Conservation (phyloP, 2,329 filamentous ascomycete genomes). For the Chaetomiaceae sp. region DNA sequence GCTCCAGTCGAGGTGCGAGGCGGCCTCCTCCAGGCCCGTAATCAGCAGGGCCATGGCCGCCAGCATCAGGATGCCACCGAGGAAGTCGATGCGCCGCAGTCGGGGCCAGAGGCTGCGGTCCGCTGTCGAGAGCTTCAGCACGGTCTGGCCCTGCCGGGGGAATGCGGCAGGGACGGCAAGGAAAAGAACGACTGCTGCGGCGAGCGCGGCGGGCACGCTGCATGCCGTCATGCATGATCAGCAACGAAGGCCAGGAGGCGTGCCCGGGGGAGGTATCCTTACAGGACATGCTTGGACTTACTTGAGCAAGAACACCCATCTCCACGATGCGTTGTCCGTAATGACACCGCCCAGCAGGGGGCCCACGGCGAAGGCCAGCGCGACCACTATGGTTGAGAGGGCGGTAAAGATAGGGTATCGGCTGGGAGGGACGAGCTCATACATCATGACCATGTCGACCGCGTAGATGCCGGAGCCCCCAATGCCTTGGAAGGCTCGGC, state of each 20-base stretch:
- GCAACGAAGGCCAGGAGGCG: too few species aligned
- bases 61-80: not conserved
- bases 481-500: constrained; percentile 38
- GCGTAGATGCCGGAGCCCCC: constrained; percentile 43
- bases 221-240: not conserved
- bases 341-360: constrained; percentile 41
- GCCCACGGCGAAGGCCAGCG: constrained; percentile 36
- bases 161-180: not conserved
- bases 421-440: constrained; percentile 31
- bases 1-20: not conserved
- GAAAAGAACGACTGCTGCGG: not conserved
- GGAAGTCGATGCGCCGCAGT: not conserved
- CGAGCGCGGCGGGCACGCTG: not conserved
- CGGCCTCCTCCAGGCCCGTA: not conserved
- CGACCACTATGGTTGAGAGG: constrained; percentile 34
- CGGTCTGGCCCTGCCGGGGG: not conserved
- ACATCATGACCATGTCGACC: constrained; percentile 33
- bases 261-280: too few species aligned
- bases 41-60: not conserved
- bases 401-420: constrained; percentile 30
- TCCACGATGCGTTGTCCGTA: constrained; percentile 34
- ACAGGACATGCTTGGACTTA: too few species aligned
- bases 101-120: not conserved
- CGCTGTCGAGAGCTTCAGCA: not conserved
- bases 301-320: constrained; percentile 36